phyloP scores from a whole-genome alignment of 208 protist genomes.

The Trichomonas tenax region DNA sequence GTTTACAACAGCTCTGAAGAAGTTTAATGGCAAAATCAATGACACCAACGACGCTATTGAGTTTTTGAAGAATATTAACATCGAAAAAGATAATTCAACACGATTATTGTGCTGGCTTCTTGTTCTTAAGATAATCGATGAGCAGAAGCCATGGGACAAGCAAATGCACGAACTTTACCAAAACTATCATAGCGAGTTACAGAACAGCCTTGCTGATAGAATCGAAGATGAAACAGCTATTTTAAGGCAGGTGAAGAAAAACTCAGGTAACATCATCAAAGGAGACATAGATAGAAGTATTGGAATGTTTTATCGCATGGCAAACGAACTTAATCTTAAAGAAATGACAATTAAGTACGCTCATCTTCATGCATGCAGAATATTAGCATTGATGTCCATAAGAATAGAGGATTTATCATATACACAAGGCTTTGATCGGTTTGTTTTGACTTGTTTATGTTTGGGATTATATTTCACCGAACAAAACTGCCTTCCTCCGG shows the following conservation, averaged over 20 bases:
- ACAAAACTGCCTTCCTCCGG: not conserved
- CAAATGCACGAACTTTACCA: not conserved
- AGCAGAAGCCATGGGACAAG: too few species aligned
- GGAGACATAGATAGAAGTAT: not conserved
- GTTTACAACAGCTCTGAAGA: too few species aligned
- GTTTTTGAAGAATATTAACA: not conserved
- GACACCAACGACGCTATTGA: not conserved
- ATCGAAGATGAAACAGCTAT: not conserved
- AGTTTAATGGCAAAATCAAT: too few species aligned
- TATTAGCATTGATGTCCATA: not conserved
- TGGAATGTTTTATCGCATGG: not conserved
- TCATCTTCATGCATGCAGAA: not conserved
- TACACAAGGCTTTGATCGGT: not conserved
- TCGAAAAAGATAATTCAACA: not conserved
- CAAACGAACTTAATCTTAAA: not conserved
- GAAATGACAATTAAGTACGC: not conserved
- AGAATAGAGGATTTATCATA: not conserved
- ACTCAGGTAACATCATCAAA: not conserved
- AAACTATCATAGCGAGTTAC: not conserved
- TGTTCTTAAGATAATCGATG: not conserved
- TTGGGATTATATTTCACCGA: not conserved
- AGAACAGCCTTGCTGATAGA: not conserved
- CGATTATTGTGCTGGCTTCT: not conserved
- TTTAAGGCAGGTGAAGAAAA: not conserved
- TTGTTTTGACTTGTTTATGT: not conserved